Evolutionary conservation across 768 basidiomycete species (phyloP), one percentile per base, ranked within the genome.

Genomic region (Floccularia luteovirens): DNA sequence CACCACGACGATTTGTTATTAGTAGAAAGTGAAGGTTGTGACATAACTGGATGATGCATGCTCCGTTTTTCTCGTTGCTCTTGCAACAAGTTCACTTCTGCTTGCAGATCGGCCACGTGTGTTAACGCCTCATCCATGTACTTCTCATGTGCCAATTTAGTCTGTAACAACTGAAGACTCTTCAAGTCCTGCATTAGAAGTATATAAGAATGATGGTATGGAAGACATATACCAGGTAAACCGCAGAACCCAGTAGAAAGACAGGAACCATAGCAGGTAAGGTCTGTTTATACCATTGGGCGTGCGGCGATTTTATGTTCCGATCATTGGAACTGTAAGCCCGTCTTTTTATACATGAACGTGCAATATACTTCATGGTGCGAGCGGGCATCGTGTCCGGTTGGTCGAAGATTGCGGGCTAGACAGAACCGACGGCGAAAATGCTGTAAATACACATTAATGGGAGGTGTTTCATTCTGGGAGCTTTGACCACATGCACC

Each of bases 181-280:
- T 89, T 49, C 45, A 39, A 38, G 21, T 37, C 8, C 12, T 7
- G n/a, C 11, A 24, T 20, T 37, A 34, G n/a, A 34, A 7, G 16
- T 34, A 10, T 12, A 34, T 10, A 20, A 8, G 20, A 20, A 34
- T 12, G 36, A 10, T 17, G 45, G 25, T 14, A 17, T 5, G 4
- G 28, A 37, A 20, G 3, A 6, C 34, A 49, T 68, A 34, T 53
- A 85, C 87, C 49, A 87, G 65, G 61, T 87, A 90, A 41, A 90
- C 72, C 6, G 79, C 82, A 38, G 85, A 87, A 13, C 86, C 88
- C 10, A 90, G 67, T 38, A 90, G 63, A 38, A 79, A 77, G 39
- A 90, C 64, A 6, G 87, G 88, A 36, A 89, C 61, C 84, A 89
- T 89, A 23, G 75, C 75, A 20, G 88, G 88, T 27, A 82, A 59